These are phyloP conservation scores for Zalaria obscura DNA, from an alignment of 2,329 filamentous ascomycete genomes.

Conservation along the genomic window DNA sequence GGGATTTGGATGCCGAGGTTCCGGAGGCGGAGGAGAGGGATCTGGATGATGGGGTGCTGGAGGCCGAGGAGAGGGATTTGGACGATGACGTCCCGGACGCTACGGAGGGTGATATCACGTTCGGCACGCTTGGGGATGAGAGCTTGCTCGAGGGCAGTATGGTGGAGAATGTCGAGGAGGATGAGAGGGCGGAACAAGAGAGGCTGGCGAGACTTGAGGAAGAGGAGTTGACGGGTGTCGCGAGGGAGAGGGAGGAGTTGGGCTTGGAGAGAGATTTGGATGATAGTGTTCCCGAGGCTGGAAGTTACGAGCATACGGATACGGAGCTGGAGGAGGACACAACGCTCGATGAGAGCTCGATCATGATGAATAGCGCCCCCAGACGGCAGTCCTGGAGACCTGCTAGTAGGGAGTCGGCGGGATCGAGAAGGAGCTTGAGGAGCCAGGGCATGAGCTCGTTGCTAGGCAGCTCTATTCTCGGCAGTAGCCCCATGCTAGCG, in stretches of 20 bases:
- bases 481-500: constrained; percentile 19
- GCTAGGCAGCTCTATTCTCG: constrained; percentile 21
- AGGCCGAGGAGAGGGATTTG: constrained; percentile 45
- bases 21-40: constrained; percentile 34
- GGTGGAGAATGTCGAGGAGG: constrained; percentile 21
- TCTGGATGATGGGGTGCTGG: constrained; percentile 28
- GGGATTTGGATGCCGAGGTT: constrained; percentile 25
- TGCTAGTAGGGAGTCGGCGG: not conserved
- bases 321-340: constrained; percentile 32
- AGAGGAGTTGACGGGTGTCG: constrained; percentile 29
- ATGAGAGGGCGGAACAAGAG: constrained; percentile 24
- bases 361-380: not conserved
- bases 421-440: constrained; percentile 14
- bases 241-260: constrained; percentile 33
- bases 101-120: constrained; percentile 40
- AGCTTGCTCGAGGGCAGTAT: constrained; percentile 32
- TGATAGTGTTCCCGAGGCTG: constrained; percentile 37
- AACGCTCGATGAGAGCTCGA: constrained; percentile 11
- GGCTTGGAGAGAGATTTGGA: constrained; percentile 26
- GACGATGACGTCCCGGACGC: constrained; percentile 53
- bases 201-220: constrained; percentile 31
- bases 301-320: constrained; percentile 40
- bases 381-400: not conserved
- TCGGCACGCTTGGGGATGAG: constrained; percentile 37
- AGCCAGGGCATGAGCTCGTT: constrained; percentile 19